A percentile compares a stretch with the other conserved stretches of the same genome.
Conservation (phyloP, 202 grass and related monocot genomes). For the Schoenoplectus triqueter region DNA sequence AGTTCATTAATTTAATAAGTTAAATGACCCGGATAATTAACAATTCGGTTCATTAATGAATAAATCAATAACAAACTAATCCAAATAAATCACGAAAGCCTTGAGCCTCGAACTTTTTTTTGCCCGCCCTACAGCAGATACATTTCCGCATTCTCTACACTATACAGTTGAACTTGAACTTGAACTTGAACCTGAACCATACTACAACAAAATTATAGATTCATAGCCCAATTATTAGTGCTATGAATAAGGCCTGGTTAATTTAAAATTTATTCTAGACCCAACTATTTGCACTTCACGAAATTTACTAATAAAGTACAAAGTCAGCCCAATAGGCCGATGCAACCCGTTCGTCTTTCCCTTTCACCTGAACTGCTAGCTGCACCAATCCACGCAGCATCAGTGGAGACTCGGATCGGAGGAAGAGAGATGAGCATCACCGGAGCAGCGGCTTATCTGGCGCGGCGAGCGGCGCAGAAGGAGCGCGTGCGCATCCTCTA, state of each 20-base stretch:
- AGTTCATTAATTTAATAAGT: too few relatives aligned
- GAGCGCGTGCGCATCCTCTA: slow-evolving; percentile 94
- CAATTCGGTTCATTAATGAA: too few relatives aligned
- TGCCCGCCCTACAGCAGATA: too few relatives aligned
- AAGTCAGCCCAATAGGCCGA: neutral
- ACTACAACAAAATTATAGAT: neutral
- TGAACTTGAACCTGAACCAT: too few relatives aligned
- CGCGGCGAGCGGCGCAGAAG: slow-evolving; percentile 80
- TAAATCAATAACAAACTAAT: too few relatives aligned
- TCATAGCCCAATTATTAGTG: neutral
- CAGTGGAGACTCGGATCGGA: slow-evolving; percentile 20
- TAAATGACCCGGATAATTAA: too few relatives aligned
- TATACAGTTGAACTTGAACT: too few relatives aligned
- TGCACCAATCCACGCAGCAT: slow-evolving; percentile 2
- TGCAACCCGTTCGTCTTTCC: neutral
- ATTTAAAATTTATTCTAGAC: neutral
- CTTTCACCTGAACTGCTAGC: slow-evolving; percentile 37
- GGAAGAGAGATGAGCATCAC: slow-evolving; percentile 72
- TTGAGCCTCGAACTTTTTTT: too few relatives aligned
- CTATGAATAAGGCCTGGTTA: neutral
- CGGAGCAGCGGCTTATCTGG: slow-evolving; percentile 73
- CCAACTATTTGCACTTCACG: neutral
- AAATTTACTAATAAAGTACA: neutral
- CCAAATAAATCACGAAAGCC: too few relatives aligned
- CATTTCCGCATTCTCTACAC: too few relatives aligned